These are phyloP conservation scores for Eucalyptus cladocalyx DNA, from an alignment of 345 rosid genomes.

Conservation along the genomic window DNA sequence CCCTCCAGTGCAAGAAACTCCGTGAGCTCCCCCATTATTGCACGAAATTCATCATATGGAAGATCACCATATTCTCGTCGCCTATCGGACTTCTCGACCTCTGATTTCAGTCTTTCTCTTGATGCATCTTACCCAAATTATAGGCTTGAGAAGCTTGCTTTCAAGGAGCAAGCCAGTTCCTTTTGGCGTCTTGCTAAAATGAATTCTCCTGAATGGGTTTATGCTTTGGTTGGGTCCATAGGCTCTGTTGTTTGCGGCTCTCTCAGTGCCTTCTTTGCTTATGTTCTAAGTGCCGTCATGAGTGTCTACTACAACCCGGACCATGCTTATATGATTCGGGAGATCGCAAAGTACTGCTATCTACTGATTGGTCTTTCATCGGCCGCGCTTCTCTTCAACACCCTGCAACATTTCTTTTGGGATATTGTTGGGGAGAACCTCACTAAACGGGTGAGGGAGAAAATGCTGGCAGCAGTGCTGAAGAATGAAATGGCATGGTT, in stretches of 20 bases:
- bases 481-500: slow-evolving; percentile 98
- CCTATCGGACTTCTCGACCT: slow-evolving; percentile 95
- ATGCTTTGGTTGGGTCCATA: slow-evolving; percentile 77
- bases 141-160: slow-evolving; percentile 75
- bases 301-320: slow-evolving; percentile 84
- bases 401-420: slow-evolving; percentile 96
- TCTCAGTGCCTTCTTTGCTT: slow-evolving; percentile 92
- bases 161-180: slow-evolving; percentile 95
- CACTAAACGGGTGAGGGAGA: slow-evolving; percentile 90
- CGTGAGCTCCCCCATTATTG: slow-evolving; percentile 92
- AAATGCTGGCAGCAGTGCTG: slow-evolving; percentile 79
- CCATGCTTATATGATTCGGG: slow-evolving; percentile 76
- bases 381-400: slow-evolving; percentile 84
- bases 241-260: slow-evolving; percentile 89
- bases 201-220: slow-evolving; percentile 97
- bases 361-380: slow-evolving; percentile 89
- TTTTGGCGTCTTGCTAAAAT: slow-evolving; percentile 96
- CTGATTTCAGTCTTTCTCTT: slow-evolving; percentile 87
- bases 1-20: slow-evolving; percentile 98
- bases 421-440: slow-evolving; percentile 97
- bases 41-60: slow-evolving; percentile 91
- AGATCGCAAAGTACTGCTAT: slow-evolving; percentile 86
- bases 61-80: slow-evolving; percentile 94
- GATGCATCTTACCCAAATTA: slow-evolving; percentile 68
- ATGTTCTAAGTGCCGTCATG: slow-evolving; percentile 87